A percentile compares a stretch with the other conserved stretches of the same genome.
Evolutionary conservation across 257 asterid genomes (phyloP).

Genomic region (Nicotiana tabacum): DNA sequence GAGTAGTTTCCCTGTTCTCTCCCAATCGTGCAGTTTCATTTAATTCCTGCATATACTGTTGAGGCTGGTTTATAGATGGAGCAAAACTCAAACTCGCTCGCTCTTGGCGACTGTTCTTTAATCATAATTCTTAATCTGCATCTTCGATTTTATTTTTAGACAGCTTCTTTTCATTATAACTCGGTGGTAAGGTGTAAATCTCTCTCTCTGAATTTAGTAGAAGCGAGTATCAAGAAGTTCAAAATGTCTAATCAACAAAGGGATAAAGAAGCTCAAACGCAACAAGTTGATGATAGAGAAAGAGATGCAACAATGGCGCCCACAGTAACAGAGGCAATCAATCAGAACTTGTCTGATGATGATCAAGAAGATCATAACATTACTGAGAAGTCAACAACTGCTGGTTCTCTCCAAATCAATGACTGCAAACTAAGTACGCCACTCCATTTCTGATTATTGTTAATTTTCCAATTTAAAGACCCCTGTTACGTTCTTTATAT

Average conservation of each 20-base stretch:
- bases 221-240: not conserved
- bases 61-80: no score
- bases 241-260: not conserved
- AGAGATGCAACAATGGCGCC: not conserved
- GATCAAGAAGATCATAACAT: not conserved
- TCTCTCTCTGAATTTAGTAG: not conserved
- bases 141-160: no score
- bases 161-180: no score
- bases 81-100: no score
- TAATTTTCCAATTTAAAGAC: not conserved
- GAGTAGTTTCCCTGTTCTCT: no score
- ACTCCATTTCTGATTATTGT: not conserved
- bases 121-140: no score
- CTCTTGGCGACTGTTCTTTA: no score
- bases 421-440: not conserved
- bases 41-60: no score
- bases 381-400: not conserved
- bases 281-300: not conserved
- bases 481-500: not conserved
- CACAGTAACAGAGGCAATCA: not conserved
- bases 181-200: not conserved
- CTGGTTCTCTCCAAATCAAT: not conserved
- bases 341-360: not conserved
- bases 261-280: not conserved
- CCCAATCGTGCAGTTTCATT: no score